Evolutionary conservation across 345 rosid genomes (phyloP).

Genomic region (Turritis glabra): DNA sequence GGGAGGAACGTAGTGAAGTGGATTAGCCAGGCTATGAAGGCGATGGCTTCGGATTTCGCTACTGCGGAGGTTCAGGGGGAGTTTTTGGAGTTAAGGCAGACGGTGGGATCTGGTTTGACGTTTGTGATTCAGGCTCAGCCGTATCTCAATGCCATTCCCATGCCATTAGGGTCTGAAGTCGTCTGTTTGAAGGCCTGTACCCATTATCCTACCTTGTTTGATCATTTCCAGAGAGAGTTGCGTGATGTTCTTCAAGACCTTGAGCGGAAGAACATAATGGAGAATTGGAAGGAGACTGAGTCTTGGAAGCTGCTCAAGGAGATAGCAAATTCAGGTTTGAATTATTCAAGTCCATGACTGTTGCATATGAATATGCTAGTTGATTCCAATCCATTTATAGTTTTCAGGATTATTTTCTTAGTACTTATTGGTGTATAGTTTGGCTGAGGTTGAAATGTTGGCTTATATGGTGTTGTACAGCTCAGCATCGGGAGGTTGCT

Average conservation of each 20-base stretch:
- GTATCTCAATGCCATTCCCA: conserved; percentile 77
- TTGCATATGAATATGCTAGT: background rate
- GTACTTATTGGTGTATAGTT: background rate
- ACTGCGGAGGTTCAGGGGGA: conserved; percentile 78
- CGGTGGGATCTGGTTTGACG: conserved; percentile 81
- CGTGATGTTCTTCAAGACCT: conserved; percentile 74
- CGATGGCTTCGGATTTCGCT: conserved; percentile 81
- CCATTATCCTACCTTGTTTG: conserved; percentile 88
- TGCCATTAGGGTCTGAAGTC: conserved; percentile 82
- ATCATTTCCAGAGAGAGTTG: conserved; percentile 92
- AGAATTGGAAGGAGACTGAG: conserved; percentile 66
- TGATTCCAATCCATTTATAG: background rate
- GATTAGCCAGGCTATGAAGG: conserved; percentile 80
- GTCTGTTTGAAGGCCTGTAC: conserved; percentile 83
- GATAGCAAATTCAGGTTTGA: conserved; percentile 80
- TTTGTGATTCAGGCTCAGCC: conserved; percentile 91
- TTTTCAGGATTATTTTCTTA: background rate
- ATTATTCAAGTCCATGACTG: background rate
- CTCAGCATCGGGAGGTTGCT: conserved; percentile 84
- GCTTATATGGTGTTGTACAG: conserved; percentile 55
- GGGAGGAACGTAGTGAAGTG: conserved; percentile 79
- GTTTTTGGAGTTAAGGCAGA: conserved; percentile 69
- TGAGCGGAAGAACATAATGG: conserved; percentile 49
- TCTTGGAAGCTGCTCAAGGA: conserved; percentile 94
- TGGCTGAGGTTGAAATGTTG: conserved; percentile 14